These are phyloP conservation scores for Jaminaea rosea DNA, from an alignment of 1,284 basidiomycete genomes.

Conservation along the genomic window DNA sequence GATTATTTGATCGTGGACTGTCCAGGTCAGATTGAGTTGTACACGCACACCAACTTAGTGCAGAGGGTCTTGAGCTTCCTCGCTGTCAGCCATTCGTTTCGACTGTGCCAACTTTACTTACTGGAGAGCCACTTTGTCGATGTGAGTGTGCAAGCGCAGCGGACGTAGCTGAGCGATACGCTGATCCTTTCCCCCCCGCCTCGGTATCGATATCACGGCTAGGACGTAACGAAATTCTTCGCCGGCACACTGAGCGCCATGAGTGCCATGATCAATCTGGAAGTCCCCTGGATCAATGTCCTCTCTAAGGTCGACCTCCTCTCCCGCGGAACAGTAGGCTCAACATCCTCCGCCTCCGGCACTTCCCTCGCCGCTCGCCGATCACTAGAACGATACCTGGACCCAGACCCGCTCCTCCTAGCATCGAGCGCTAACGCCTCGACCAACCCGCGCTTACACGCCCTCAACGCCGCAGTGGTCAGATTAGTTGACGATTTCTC, in stretches of 20 bases:
- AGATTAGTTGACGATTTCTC: slow-evolving; percentile 97
- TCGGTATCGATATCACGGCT: too few relatives aligned
- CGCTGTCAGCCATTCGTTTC: slow-evolving; percentile 36
- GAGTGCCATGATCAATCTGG: slow-evolving; percentile 97
- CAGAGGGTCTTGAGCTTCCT: slow-evolving; percentile 69
- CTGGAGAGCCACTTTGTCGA: slow-evolving; percentile 71
- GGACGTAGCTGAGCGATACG: too few relatives aligned
- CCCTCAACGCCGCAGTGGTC: slow-evolving; percentile 87
- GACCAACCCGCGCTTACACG: slow-evolving; percentile 78
- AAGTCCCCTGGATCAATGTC: slow-evolving; percentile 91
- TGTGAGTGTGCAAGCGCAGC: too few relatives aligned
- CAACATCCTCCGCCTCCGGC: neutral
- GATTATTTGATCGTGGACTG: slow-evolving; percentile 98
- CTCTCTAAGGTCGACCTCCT: slow-evolving; percentile 99
- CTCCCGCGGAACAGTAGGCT: slow-evolving; percentile 64
- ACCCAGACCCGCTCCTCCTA: slow-evolving; percentile 88
- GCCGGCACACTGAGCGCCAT: slow-evolving; percentile 96
- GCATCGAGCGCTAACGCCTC: slow-evolving; percentile 59
- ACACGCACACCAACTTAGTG: slow-evolving; percentile 94
- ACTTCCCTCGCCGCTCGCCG: neutral
- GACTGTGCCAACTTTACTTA: slow-evolving; percentile 58
- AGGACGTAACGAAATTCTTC: slow-evolving; percentile 97
- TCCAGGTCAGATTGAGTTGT: slow-evolving; percentile 96
- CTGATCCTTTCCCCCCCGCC: too few relatives aligned
- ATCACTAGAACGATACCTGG: slow-evolving; percentile 63